Evolutionary conservation across 768 basidiomycete species (phyloP), one percentile per base, ranked within the genome.

Genomic region (Lactarius sanguifluus): DNA sequence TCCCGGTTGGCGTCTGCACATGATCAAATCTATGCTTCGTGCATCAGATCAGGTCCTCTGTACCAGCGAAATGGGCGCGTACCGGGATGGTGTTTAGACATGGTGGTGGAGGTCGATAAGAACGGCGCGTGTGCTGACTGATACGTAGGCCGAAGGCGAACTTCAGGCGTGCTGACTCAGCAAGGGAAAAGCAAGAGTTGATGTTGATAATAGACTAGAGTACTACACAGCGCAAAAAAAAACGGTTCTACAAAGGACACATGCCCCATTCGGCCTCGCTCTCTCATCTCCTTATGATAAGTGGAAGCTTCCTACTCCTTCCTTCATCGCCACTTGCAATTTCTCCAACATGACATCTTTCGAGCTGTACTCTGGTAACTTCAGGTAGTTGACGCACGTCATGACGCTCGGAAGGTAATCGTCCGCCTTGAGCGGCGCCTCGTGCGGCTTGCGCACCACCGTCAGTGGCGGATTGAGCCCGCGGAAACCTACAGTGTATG

Each of bases 361-460:
- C 32, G 89, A 88, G 64, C 91, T 93, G 76, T 98, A 98, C 73
- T 98, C 95, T 0, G 96, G 96, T 70, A 98, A 81, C 77, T 99
- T 99, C 73, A 99, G 80, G 75, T 94, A 96, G 77, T 95, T 94
- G 67, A 94, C 96, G 76, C 97, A 99, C 4, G 97, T 98, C 97
- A 98, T 98, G 36, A 98, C 96, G 72, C 93, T 96, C 0, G 96
- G 96, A 34, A 98, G 81, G 75, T 97, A 96, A 73, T 97, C 93
- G 75, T 98, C 94, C 8, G 96, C 92, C 7, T 86, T 86, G 64
- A 97, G 81, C 13, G 95, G 91, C 8, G 91, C 82, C 77, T 98
- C 97, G 71, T 96, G 95, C 10, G 93, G 95, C 77, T 98, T 98
- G 68, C 96, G 88, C 23, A 99, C 96, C 25, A 99, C 96, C 2